phyloP scores from a whole-genome alignment of 129 eudicot species.

The Escallonia rubra region DNA sequence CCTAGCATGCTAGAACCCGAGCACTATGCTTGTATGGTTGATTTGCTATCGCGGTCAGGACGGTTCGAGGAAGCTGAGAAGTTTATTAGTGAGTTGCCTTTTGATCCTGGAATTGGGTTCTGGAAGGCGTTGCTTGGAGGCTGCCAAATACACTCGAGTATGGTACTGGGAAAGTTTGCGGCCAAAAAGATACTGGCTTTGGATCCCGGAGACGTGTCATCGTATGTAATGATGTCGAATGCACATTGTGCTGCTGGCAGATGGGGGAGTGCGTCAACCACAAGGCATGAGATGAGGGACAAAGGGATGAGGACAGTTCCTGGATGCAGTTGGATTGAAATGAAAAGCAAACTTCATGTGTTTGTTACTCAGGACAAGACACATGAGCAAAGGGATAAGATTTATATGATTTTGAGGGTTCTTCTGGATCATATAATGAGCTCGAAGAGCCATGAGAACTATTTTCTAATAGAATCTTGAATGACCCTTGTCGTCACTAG shows the following conservation, averaged over 20 bases:
- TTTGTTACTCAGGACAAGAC: conserved; percentile 51
- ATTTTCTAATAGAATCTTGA: conserved; percentile 1
- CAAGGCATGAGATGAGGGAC: conserved; percentile 54
- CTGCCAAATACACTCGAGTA: conserved; percentile 65
- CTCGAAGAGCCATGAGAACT: conserved; percentile 11
- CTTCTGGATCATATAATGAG: conserved; percentile 31
- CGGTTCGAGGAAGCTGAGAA: conserved; percentile 54
- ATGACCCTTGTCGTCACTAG: neutral
- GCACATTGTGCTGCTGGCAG: conserved; percentile 72
- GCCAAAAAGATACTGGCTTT: conserved; percentile 49
- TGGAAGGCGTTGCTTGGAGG: conserved; percentile 87
- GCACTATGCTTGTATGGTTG: conserved; percentile 78
- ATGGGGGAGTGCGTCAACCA: conserved; percentile 40
- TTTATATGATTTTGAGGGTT: conserved; percentile 29
- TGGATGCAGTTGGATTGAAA: conserved; percentile 84
- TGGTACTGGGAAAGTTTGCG: conserved; percentile 48
- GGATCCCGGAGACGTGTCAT: conserved; percentile 71
- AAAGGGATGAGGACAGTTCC: conserved; percentile 54
- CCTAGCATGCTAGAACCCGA: conserved; percentile 45
- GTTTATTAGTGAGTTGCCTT: conserved; percentile 61
- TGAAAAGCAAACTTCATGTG: conserved; percentile 42
- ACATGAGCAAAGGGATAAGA: conserved; percentile 28
- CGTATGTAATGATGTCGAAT: conserved; percentile 76
- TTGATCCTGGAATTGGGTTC: conserved; percentile 71
- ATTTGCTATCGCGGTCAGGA: conserved; percentile 67